Evolutionary conservation across 1,139 yeast genomes (phyloP), one percentile per base, ranked within the genome.

Genomic region (Yamadazyma sp.): DNA sequence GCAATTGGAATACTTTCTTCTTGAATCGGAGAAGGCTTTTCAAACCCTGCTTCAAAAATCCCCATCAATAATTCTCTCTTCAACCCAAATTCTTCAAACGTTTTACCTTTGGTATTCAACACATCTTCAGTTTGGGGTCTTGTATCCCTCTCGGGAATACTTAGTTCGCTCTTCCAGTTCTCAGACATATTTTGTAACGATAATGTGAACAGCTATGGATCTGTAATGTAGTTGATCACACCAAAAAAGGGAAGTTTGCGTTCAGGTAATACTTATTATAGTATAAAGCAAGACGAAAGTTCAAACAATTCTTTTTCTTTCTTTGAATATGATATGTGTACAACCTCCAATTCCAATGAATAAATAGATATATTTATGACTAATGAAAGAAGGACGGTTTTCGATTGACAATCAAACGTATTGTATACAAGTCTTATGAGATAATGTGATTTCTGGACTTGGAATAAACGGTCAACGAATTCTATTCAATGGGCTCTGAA

Each of bases 121-220:
- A 92, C 97, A 77, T 92, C 99, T 50, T 89, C 97, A 2, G 98
- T 92, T 63, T 91, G 97, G 30, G 95, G 95, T 61, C 98, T 81
- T 18, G 83, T 75, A 63, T 92, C 98, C 68, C 79, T 87, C 45
- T 70, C 74, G 12, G 98, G 98, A 39, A 88, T 64, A 58, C 82
- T 85, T 52, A 92, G 75, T 44, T 75, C 66, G 32, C 73, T 59
- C 69, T 87, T 89, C 97, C 98, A 89, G 54, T 62, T 28, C 15
- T 28, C 31, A 15, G 31, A 28, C 31, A 28, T 28, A 4, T 9
- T 28, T 16, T 15, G 9, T 16, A 8, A 6, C 5, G 22, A 20
- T 20, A 20, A 20, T 20, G 22, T 20, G 22, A 20, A 20, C 8
- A 20, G 22, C 8, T 20, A 6, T 8, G 22, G 8, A n/a, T n/a